A percentile compares a stretch with the other conserved stretches of the same genome.
phyloP scores from a whole-genome alignment of 345 rosid genomes.

The Populus simonii region DNA sequence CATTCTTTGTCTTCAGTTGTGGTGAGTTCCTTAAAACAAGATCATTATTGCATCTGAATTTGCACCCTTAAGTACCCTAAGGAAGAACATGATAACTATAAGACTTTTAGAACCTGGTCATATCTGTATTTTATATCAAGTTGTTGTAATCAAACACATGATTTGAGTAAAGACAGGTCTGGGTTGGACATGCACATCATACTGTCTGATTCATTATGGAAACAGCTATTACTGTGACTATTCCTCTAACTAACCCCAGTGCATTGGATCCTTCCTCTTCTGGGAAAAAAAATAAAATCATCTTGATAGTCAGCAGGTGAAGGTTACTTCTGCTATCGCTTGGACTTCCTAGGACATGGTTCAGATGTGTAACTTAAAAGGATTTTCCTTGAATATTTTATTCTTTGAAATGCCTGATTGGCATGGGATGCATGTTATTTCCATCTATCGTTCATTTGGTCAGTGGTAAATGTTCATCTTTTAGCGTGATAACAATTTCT shows the following conservation, averaged over 20 bases:
- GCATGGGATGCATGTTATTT: background rate
- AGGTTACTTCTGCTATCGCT: background rate
- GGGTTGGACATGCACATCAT: background rate
- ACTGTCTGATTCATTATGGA: background rate
- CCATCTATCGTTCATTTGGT: background rate
- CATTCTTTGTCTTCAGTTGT: constrained; percentile 92
- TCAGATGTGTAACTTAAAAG: background rate
- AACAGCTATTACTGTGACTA: background rate
- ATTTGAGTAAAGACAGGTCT: background rate
- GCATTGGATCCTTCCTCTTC: background rate
- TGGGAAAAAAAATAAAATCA: background rate
- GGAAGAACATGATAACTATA: background rate
- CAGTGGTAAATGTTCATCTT: background rate
- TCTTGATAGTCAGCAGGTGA: background rate
- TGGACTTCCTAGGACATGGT: background rate
- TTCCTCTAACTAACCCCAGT: background rate
- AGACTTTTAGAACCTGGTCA: background rate
- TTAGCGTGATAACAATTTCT: background rate
- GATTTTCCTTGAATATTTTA: background rate
- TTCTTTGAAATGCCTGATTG: background rate
- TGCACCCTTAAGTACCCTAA: background rate
- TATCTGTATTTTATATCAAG: background rate
- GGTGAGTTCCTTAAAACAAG: constrained; percentile 45
- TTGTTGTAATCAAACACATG: background rate
- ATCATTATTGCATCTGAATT: background rate